Base-by-base conservation (phyloP, 768 basidiomycete genomes). In the Kwoniella bestiolae region DNA sequence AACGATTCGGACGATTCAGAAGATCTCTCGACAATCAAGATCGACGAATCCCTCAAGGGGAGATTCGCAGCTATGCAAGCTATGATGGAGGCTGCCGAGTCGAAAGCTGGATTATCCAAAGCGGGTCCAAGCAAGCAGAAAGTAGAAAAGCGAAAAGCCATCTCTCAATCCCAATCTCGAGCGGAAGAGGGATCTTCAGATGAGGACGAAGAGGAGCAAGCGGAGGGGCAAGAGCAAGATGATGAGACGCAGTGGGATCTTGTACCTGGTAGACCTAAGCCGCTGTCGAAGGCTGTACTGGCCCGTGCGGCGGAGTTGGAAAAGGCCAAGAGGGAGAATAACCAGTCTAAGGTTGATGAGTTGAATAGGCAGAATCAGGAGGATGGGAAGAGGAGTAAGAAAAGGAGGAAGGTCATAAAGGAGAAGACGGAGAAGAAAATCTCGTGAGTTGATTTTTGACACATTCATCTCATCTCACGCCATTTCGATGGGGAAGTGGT, bases 221-320 rank as follows among this genome's bases (percentile, higher is more conserved):
- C 12, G 4, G 52, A 50, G 3, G 56, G 52, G 8, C 18, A 49
- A n/a, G 46, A 60, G 5, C 60, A 46, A 5, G 64, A 69, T 16
- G 68, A 69, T 18, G 68, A 70, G 5, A 41, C 60, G 0, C 45
- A 59, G 32, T 70, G 68, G 68, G 68, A 70, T 60, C 31, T 71
- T 3, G 44, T 59, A 25, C 61, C 51, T 23, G 47, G 41, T 55
- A 25, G 8, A 14, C 55, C 38, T 3, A 60, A 60, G 21, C 59
- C 63, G 38, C 41, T 71, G 26, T 59, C 70, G 1, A 44, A 58
- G 31, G 26, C 53, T 5, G 26, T 57, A 11, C 52, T 71, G 23
- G 38, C 26, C 7, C 53, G 56, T 18, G 68, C 68, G 3, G 59
- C 60, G 21, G 11, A 49, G 28, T n/a, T 56, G 8, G 60, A 66